Base-by-base conservation (phyloP, 345 rosid genomes). In the Bruguiera sexangula region DNA sequence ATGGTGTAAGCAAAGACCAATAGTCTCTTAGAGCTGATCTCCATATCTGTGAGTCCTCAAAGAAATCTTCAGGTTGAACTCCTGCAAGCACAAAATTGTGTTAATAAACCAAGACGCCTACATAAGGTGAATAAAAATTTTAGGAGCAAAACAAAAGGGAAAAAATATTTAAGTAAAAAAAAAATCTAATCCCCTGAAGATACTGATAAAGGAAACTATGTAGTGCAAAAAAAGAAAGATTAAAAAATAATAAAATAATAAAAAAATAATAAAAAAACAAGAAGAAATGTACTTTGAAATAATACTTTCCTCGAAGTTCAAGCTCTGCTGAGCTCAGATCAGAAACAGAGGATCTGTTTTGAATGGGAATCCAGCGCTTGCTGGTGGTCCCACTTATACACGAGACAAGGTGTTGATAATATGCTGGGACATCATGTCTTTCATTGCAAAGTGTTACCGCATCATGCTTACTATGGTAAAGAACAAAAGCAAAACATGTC, bases 1-100 rank as follows among this genome's bases (percentile, higher is more conserved):
- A 67, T 3, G 99, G 99, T 29, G 98, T 90, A 59, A 95, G 91
- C 78, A 92, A 85, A 51, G 99, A 95, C 98, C 99, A 95, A 79
- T 86, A 87, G 70, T 88, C 88, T 83, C 79, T 89, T 56, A 92
- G 80, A 65, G 98, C 85, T 64, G 87, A 86, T 82, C 78, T 82
- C 89, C 94, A 89, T 72, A 78, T 39, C 70, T 89, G 91, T 21
- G 78, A 62, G 56, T 95, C 94, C 58, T 92, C 97, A 15, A 51
- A 78, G 79, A 87, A 90, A 61, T 95, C 99, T 71, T 85, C 96
- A 36, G 90, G 83, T 64, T 78, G 79, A 46, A 92, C 73, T 71
- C 97, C 97, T 93, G 96, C 78, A 80, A 65, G 48, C 69, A 46
- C 32, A 53, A 74, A 67, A 76, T 11, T 69, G 65, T 58, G 62